Conservation (phyloP, 441 rosid species). For the Populus trichocarpa region DNA sequence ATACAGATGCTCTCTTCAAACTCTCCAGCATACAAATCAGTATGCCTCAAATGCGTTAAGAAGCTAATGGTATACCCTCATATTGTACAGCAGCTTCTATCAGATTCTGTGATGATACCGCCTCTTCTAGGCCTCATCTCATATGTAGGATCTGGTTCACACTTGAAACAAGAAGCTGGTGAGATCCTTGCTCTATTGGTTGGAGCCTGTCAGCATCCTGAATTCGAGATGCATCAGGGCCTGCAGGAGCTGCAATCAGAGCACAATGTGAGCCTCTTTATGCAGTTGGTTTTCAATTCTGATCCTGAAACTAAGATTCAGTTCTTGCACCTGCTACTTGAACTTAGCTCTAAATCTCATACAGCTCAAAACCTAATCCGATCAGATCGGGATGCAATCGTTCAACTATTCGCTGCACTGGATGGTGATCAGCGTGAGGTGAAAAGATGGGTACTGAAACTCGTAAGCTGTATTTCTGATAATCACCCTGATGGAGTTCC, state of each 20-base stretch:
- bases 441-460: constrained; percentile 43
- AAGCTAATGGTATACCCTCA: constrained; percentile 32
- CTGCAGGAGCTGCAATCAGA: constrained; percentile 46
- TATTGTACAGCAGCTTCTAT: constrained; percentile 36
- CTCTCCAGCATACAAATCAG: constrained; percentile 36
- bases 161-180: constrained; percentile 40
- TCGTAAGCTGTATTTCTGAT: constrained; percentile 36
- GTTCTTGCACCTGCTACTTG: constrained; percentile 44
- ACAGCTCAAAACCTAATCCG: constrained; percentile 30
- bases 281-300: constrained; percentile 27
- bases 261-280: constrained; percentile 39
- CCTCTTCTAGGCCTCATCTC: constrained; percentile 35
- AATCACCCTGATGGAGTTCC: constrained; percentile 40
- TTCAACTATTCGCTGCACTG: constrained; percentile 39
- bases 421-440: constrained; percentile 21
- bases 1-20: constrained; percentile 43
- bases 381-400: constrained; percentile 24
- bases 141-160: constrained; percentile 29
- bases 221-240: constrained; percentile 36
- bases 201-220: constrained; percentile 25
- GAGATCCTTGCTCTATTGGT: constrained; percentile 43
- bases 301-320: constrained; percentile 33
- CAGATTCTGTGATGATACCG: constrained; percentile 36
- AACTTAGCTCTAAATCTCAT: constrained; percentile 40
- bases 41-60: constrained; percentile 44